Evolutionary conservation across 2,329 filamentous ascomycete genomes (phyloP), one percentile per base, ranked within the genome.

Genomic region (Botryotinia narcissicola): DNA sequence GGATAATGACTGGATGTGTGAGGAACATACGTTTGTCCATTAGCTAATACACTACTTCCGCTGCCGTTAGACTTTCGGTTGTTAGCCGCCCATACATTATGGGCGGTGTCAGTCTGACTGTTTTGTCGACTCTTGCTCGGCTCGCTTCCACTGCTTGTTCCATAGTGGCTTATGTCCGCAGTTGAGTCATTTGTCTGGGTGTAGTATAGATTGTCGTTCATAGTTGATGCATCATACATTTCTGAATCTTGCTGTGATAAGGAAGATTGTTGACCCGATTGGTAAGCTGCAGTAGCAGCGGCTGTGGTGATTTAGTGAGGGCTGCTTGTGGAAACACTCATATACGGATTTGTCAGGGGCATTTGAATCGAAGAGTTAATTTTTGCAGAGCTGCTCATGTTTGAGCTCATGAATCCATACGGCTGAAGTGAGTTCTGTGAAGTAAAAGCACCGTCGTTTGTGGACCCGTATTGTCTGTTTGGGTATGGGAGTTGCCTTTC

Each of bases 281-380:
- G 62, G n/a, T 73, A 73, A 20, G 66, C 59, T 12, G 70, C 20
- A n/a, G 63, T 42, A 59, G 66, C 51, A 7, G 72, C 70, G 12
- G 40, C 63, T 16, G 63, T 69, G 25, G 71, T 69, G 8, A 73
- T 79, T 68, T 80, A 77, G 20, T 77, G 78, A 54, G 77, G 79
- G 63, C 76, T 80, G 61, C 74, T 79, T 44, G 72, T 75, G 44
- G 77, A 71, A n/a, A 77, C 71, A 35, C 74, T 64, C 37, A 79
- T 61, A 64, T 78, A 79, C 14, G 76, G 73, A 20, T 51, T 51
- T 22, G 70, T 75, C 20, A 78, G 75, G 22, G 75, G 68, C 2
- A 75, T 51, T n/a, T 73, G 32, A 29, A 46, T 37, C 18, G 51
- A 70, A 48, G 51, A 22, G 22, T 68, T 72, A 16, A 68, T 46